Base-by-base conservation (phyloP, 441 rosid species). In the Euphorbia schlechtendalii region DNA sequence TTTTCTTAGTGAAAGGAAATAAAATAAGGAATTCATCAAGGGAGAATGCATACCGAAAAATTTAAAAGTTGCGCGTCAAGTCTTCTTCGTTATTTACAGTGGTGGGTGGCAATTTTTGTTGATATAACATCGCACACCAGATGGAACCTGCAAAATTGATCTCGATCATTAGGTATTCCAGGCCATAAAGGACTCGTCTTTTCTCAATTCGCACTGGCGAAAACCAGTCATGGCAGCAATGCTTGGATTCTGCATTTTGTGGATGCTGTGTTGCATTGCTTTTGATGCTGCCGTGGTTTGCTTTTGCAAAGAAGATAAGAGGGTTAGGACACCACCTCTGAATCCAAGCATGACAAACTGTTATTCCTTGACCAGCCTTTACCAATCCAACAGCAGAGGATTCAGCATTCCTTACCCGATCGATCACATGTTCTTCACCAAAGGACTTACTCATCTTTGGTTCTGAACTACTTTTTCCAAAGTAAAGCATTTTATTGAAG, bases 171-270 rank as follows among this genome's bases (percentile, higher is more conserved):
- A 64, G 43, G 84, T 79, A 30, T 80, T 86, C 99, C 99, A 94
- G 34, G 87, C 83, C 43, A 84, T 64, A 43, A 69, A 74, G 51
- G 88, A 73, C 25, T 88, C 84, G 6, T 63, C 78, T 55, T 78
- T 86, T 75, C 73, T 78, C 68, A 78, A 80, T 68, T 81, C 83
- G 61, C 87, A 83, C 0, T 89, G 84, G 51, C 63, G 78, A 64
- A 87, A 82, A 59, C 87, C 77, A 18, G 40, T 89, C 96, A 94
- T 91, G 32, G 99, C 99, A 63, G 86, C 96, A 59, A 87, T 72
- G 76, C 99, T 91, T 5, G 99, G 96, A 72, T 75, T 83, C 40
- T 84, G 92, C 76, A 78, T 76, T 82, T 80, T 82, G 68, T 69
- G 78, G 11, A 76, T 18, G 48, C 78, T 76, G 21, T 68, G 73